Percentiles rank a stretch among this genome's conserved stretches.
Conservation (phyloP, 768 basidiomycete species). For the Mycena polygramma region DNA sequence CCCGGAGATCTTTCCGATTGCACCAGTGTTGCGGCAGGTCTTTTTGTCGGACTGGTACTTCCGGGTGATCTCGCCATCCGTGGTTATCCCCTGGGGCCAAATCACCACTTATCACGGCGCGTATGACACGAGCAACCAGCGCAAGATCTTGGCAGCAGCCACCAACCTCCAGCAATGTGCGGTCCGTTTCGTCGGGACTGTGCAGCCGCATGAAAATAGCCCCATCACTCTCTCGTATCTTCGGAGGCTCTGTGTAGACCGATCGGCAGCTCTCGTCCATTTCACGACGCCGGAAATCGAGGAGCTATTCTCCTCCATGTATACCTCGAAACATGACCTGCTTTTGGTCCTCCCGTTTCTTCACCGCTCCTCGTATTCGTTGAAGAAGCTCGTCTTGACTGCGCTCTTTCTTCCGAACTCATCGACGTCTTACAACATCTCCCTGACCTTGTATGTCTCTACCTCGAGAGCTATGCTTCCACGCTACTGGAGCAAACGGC, state of each 20-base stretch:
- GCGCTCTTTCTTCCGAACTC: too few species aligned
- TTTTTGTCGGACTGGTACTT: background rate
- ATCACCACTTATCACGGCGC: background rate
- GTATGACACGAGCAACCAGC: background rate
- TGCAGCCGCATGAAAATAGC: background rate
- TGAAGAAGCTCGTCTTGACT: too few species aligned
- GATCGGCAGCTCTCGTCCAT: background rate
- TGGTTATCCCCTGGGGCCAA: background rate
- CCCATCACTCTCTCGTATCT: background rate
- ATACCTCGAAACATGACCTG: too few species aligned
- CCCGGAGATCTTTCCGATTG: background rate
- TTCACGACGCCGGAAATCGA: background rate
- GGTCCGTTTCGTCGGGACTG: background rate
- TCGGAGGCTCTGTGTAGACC: background rate
- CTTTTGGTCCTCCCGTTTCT: too few species aligned
- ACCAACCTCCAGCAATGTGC: background rate
- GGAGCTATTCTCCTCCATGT: background rate
- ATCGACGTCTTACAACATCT: too few species aligned
- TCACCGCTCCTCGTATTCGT: too few species aligned
- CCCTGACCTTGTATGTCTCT: too few species aligned
- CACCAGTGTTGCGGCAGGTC: background rate
- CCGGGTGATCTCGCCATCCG: background rate
- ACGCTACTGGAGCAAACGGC: too few species aligned
- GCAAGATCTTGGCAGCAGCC: background rate
- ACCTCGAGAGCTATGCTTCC: too few species aligned